Base-by-base conservation (phyloP, 768 basidiomycete species). In the Russula emetica region DNA sequence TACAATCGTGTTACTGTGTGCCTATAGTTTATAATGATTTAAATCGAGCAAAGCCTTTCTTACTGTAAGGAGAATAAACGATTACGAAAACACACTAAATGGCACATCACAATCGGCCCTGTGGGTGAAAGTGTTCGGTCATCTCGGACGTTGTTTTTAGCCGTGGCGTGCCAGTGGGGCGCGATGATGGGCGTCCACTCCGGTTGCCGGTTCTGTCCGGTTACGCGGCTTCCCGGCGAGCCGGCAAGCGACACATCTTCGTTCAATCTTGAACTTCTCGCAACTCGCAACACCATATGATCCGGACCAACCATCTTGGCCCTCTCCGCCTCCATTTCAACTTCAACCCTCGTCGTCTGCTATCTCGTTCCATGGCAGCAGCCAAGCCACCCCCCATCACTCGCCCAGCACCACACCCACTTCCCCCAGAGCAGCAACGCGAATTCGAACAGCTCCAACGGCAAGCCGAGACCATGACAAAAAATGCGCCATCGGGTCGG, bases 401-500 rank as follows among this genome's bases (percentile, higher is more conserved):
- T 56, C 80, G 84, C 0, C 92, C 93, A 0, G 76, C 84, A 0
- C 94, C 94, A 0, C 88, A 87, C 2, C 82, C 88, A 0, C 82
- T 96, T 16, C 89, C 93, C 1, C 78, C 77, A 2, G 80, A 83
- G 28, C 82, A 91, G 62, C 94, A 96, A 71, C 84, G 83, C 59
- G 91, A 94, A 74, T 95, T 95, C 63, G 92, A 96, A 71, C 81
- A 85, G n/a, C 86, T 94, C 40, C 81, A 87, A 66, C 82, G 86
- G 22, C 77, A 75, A n/a, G 84, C 84, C 1, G 83, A 83, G 66
- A 73, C 74, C 3, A 80, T 61, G 10, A n/a, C 60, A 66, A 73
- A 14, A 60, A 59, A 13, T 59, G 62, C 40, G 63, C 69, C 38
- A 13, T 7, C 22, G 14, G 45, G 36, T 38, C 76, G 80, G 36